Evolutionary conservation across 345 rosid species (phyloP).

Genomic region (Acer yangbiense): DNA sequence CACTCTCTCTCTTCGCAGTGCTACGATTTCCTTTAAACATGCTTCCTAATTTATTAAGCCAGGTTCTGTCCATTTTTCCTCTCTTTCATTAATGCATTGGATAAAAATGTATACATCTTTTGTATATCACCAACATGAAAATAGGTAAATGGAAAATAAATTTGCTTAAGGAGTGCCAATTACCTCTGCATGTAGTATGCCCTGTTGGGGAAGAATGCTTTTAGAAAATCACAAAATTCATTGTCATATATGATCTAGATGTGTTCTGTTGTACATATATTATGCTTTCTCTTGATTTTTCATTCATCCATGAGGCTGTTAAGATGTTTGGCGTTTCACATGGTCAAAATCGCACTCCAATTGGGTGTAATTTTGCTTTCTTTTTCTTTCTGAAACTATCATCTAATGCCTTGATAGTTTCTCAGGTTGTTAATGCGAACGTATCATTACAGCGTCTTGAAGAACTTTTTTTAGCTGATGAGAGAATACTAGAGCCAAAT

Average conservation of each 20-base stretch:
- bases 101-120: background rate
- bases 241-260: background rate
- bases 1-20: conserved; percentile 87
- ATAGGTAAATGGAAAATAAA: background rate
- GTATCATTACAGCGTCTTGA: conserved; percentile 88
- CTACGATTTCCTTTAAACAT: conserved; percentile 75
- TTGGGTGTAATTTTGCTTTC: background rate
- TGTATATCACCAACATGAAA: background rate
- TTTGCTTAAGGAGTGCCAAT: background rate
- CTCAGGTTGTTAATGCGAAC: conserved; percentile 87
- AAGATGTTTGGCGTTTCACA: background rate
- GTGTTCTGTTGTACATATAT: background rate
- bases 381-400: conserved; percentile 5
- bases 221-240: background rate
- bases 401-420: conserved; percentile 17
- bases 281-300: background rate
- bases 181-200: background rate
- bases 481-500: conserved; percentile 71
- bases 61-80: conserved; percentile 47
- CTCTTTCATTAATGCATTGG: background rate
- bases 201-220: background rate
- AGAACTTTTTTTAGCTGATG: conserved; percentile 81
- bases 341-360: background rate
- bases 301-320: background rate
- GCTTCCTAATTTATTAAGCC: conserved; percentile 87